Conservation (phyloP, 2,329 filamentous ascomycete species). For the Penicillium expansum region DNA sequence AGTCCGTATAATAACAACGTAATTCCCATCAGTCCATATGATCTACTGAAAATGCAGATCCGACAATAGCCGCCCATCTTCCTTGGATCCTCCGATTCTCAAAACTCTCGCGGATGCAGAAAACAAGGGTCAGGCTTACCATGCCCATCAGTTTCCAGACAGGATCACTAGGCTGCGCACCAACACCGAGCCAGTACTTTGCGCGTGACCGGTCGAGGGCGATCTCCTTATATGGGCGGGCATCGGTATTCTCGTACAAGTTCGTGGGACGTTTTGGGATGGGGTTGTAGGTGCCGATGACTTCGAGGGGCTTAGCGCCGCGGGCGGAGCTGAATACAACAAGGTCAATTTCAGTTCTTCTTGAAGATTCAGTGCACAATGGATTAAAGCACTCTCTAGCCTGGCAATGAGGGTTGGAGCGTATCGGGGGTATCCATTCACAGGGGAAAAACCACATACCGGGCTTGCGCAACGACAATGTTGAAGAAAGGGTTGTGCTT, state of each 20-base stretch:
- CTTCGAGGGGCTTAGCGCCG: slow-evolving; percentile 86
- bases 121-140: slow-evolving; percentile 51
- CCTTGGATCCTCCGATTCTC: neutral
- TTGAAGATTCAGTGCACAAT: neutral
- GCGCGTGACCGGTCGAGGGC: slow-evolving; percentile 77
- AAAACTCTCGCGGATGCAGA: neutral
- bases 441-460: slow-evolving; percentile 54
- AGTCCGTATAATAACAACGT: neutral
- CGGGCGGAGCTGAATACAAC: slow-evolving; percentile 66
- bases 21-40: neutral
- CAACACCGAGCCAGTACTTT: slow-evolving; percentile 95
- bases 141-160: slow-evolving; percentile 82
- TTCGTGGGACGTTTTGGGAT: slow-evolving; percentile 54
- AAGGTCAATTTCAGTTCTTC: slow-evolving; percentile 4
- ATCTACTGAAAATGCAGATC: neutral
- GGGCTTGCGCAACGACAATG: slow-evolving; percentile 90
- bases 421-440: neutral
- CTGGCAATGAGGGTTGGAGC: neutral
- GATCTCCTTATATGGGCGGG: slow-evolving; percentile 83
- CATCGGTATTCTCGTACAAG: slow-evolving; percentile 49
- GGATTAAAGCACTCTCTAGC: neutral
- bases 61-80: neutral
- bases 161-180: slow-evolving; percentile 87
- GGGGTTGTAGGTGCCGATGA: slow-evolving; percentile 69
- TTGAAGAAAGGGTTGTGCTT: slow-evolving; percentile 92